Base-by-base conservation (phyloP, 768 basidiomycete species). In the Rhodotorula sphaerocarpa region DNA sequence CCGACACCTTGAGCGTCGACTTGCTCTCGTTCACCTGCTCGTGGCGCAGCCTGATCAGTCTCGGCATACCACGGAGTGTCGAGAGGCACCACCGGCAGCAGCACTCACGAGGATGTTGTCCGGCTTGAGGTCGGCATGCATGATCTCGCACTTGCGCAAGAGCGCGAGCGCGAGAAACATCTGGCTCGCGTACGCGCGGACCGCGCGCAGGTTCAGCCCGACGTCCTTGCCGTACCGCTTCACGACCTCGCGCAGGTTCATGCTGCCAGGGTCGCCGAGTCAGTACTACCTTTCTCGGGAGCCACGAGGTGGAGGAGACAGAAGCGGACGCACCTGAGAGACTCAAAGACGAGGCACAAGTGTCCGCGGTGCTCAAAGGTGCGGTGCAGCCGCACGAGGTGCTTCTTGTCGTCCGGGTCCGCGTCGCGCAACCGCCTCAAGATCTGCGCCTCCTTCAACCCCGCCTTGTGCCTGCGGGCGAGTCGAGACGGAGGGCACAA, bases 101-200 rank as follows among this genome's bases (percentile, higher is more conserved):
- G 7, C 42, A 80, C 85, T 36, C 66, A 91, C 92, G 72, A 97
- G 75, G 46, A 99, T 93, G 74, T 97, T 97, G 75, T 97, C 95
- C 25, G 95, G 95, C 76, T 97, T 97, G 74, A 99, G 88, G 73
- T 99, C 95, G 11, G 95, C 95, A 72, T 99, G 95, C 83, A 96
- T 95, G 62, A 97, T 84, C 68, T 87, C 90, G 62, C 84, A 82
- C 77, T 96, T 96, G 69, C 84, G 83, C 73, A 97, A 78, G 57
- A 92, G 78, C 69, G 86, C 82, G 66, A 97, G 75, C 23, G 89
- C 82, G 55, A 96, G 80, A 77, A 97, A 92, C 55, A 99, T 83
- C 73, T 99, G 95, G 70, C 93, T 89, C 34, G 95, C 85, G 74
- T 99, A 99, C n/a, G 92, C 91, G 69, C 93, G 84, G n/a, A 99